phyloP scores from a whole-genome alignment of 2,329 filamentous ascomycete genomes.

The Emericellopsis cladophorae region DNA sequence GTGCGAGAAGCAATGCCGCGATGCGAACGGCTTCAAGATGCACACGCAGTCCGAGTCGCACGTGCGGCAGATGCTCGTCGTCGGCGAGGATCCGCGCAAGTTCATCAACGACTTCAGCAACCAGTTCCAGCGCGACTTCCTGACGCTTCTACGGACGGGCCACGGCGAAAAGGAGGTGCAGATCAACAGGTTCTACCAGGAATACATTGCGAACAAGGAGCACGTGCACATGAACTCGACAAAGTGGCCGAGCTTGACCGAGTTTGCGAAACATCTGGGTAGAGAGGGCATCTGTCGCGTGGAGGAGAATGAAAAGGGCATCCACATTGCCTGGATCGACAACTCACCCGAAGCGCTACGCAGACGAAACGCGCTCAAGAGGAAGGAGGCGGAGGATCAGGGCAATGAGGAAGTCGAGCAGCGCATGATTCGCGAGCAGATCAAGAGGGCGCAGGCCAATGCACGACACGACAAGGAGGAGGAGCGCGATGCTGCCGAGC shows the following conservation, averaged over 20 bases:
- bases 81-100: slow-evolving; percentile 79
- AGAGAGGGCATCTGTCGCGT: slow-evolving; percentile 80
- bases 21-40: slow-evolving; percentile 87
- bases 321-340: slow-evolving; percentile 85
- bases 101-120: slow-evolving; percentile 71
- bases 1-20: slow-evolving; percentile 51
- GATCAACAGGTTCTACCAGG: slow-evolving; percentile 89
- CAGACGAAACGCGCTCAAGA: slow-evolving; percentile 66
- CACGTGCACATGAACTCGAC: slow-evolving; percentile 94
- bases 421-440: slow-evolving; percentile 70
- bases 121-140: slow-evolving; percentile 71
- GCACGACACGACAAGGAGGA: slow-evolving; percentile 26
- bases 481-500: slow-evolving; percentile 20
- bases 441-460: slow-evolving; percentile 55
- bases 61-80: slow-evolving; percentile 75
- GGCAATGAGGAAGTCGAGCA: slow-evolving; percentile 87
- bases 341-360: slow-evolving; percentile 76
- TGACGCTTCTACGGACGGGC: slow-evolving; percentile 63
- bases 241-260: slow-evolving; percentile 74
- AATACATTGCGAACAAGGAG: slow-evolving; percentile 77
- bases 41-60: slow-evolving; percentile 78
- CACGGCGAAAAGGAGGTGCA: slow-evolving; percentile 87
- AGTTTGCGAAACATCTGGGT: slow-evolving; percentile 80
- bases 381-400: slow-evolving; percentile 77
- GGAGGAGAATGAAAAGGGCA: slow-evolving; percentile 75